Evolutionary conservation across 495 filamentous ascomycete species (phyloP), one percentile per base, ranked within the genome.

Genomic region (Penicillium pancosmium): DNA sequence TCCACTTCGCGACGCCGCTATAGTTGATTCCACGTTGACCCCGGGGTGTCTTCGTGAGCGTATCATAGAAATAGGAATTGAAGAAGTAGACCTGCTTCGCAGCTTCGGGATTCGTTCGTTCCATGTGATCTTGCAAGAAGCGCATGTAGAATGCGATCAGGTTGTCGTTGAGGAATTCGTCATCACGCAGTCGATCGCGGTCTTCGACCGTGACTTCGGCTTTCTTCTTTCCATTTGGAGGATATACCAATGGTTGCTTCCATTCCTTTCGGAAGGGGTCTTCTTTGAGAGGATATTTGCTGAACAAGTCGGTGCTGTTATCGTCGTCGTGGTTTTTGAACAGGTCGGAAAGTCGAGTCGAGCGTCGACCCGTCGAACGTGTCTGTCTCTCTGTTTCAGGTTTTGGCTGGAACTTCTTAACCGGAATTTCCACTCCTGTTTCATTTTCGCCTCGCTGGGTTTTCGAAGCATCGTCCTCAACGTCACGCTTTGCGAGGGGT

Each of bases 141-240:
- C 85, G 85, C 36, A 97, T 80, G 64, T 93, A 95, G 68, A 97
- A 97, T 18, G 80, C 85, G 55, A 98, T 87, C 27, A 98, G 74
- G 67, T 91, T 96, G 73, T 98, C 94, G 63, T 98, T 98, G 16
- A 98, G 70, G 54, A 89, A 96, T 63, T 97, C 81, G n/a, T 85
- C 86, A 59, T 91, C 90, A 52, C 93, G 87, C 18, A 98, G 80
- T 36, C 92, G 83, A 19, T 84, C 78, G 51, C 96, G 87, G 70
- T 98, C 94, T 16, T 84, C 79, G 60, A 87, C 87, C 55, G 90
- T 85, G 13, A 98, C 90, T 21, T 86, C 87, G 16, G 89, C 84
- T 60, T 86, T 86, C 60, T 86, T 88, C 59, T 85, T 85, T 5
- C 89, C 91, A 44, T 74, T 77, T 35, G 75, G 76, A 5, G 91